phyloP scores from a whole-genome alignment of 441 rosid species.

The Rhodomyrtus psidioides region DNA sequence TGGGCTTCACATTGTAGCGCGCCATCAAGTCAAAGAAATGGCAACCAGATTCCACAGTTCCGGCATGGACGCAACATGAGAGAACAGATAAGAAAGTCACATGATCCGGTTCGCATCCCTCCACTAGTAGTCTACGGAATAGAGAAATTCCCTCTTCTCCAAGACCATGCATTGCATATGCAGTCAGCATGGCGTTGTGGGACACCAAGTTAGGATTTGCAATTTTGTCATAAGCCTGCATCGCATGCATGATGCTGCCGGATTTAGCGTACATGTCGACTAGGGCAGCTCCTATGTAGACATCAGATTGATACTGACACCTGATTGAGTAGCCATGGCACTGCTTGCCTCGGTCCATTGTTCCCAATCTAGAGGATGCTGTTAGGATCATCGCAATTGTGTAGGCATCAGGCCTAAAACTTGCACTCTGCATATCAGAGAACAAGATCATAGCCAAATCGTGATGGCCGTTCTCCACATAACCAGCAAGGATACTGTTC shows the following conservation, averaged over 20 bases:
- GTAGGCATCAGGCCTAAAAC: conserved; percentile 25
- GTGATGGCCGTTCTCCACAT: conserved; percentile 35
- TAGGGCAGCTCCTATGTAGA: conserved; percentile 28
- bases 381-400: conserved; percentile 24
- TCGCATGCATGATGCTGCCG: conserved; percentile 24
- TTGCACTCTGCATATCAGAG: conserved; percentile 20
- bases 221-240: conserved; percentile 18
- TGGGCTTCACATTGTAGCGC: conserved; percentile 12
- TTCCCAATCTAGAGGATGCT: conserved; percentile 36
- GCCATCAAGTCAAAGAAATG: conserved; percentile 25
- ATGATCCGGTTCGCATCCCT: conserved; percentile 25
- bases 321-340: conserved; percentile 28
- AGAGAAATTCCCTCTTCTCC: conserved; percentile 31
- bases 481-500: conserved; percentile 56
- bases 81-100: conserved; percentile 35
- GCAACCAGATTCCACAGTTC: conserved; percentile 15
- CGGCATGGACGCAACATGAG: conserved; percentile 32
- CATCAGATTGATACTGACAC: conserved; percentile 19
- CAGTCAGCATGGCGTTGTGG: conserved; percentile 34
- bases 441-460: conserved; percentile 26
- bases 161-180: conserved; percentile 31
- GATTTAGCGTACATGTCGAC: conserved; percentile 41
- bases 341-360: conserved; percentile 27
- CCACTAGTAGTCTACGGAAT: conserved; percentile 17
- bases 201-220: conserved; percentile 24